Evolutionary conservation across 2,329 filamentous ascomycete species (phyloP).

Genomic region (Scopulariopsis brevicaulis): DNA sequence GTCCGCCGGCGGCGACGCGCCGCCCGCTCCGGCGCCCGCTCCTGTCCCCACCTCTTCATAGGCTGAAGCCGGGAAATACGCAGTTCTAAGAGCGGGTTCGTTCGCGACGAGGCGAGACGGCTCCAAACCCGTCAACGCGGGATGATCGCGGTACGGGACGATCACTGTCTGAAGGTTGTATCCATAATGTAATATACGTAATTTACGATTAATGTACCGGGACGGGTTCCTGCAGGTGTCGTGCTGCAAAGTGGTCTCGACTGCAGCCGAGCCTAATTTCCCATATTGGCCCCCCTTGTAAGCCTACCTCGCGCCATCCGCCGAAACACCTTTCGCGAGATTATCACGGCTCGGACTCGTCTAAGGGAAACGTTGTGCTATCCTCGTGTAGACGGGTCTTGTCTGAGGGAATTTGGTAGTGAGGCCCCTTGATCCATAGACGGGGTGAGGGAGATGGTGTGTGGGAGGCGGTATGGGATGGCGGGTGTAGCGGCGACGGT

Average conservation of each 20-base stretch:
- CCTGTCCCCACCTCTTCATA: neutral
- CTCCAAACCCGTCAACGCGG: neutral
- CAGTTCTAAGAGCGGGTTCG: neutral
- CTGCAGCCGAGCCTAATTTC: neutral
- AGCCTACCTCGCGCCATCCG: no score
- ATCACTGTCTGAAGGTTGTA: no score
- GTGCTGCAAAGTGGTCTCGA: neutral
- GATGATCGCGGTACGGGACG: neutral
- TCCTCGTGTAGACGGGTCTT: no score
- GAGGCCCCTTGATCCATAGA: no score
- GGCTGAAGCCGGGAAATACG: neutral
- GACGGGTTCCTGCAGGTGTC: neutral
- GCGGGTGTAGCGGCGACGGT: no score
- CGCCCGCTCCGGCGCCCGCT: neutral
- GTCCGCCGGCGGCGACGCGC: neutral
- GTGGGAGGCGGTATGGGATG: no score
- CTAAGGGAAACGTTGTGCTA: no score
- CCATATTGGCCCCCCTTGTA: neutral
- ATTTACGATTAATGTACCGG: neutral
- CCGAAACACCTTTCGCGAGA: no score
- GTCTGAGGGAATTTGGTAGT: no score
- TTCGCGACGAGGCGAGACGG: neutral
- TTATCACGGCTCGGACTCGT: no score
- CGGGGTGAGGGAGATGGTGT: no score
- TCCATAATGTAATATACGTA: neutral